Evolutionary conservation across 306 rosid genomes (phyloP), one percentile per base, ranked within the genome.

Genomic region (Sindora glabra): DNA sequence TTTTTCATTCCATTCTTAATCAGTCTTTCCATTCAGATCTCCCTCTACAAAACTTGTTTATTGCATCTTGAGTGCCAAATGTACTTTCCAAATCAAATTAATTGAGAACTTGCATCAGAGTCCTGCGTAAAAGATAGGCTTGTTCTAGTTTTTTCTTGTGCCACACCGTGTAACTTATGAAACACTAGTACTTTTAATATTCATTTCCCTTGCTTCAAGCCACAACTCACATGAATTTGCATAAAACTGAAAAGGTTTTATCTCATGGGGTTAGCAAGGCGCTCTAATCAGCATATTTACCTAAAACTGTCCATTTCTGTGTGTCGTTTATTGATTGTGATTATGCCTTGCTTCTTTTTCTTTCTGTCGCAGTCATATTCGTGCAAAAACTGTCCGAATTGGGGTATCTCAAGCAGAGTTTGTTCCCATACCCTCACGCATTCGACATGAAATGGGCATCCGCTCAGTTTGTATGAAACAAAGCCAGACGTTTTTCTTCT

Each of bases 151-250:
- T n/a, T n/a, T n/a, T n/a, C n/a, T n/a, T n/a, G n/a, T n/a, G n/a
- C n/a, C n/a, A n/a, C n/a, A n/a, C n/a, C n/a, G n/a, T n/a, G n/a
- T n/a, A n/a, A n/a, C n/a, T n/a, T n/a, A n/a, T n/a, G n/a, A n/a
- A 25, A 3, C 2, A 30, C 7, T 38, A 2, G 14, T 25, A 24
- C 69, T 72, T 62, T 64, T 41, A 68, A 62, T 67, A 77, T 77
- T 62, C 82, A 77, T 77, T 72, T 68, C 78, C 49, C 75, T 50
- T 39, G 49, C 40, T 18, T 68, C 73, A 77, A 72, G 69, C 69
- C 62, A 77, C 64, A 68, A 26, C 67, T 33, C 48, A 52, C 36
- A 39, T 48, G 60, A 10, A 34, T 10, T 29, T 34, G 40, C 11
- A 4, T n/a, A n/a, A n/a, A n/a, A n/a, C n/a, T n/a, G 41, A 39